A percentile compares a stretch with the other conserved stretches of the same genome.
phyloP scores from a whole-genome alignment of 495 filamentous ascomycete species.

The Astrothelium macrocarpum region DNA sequence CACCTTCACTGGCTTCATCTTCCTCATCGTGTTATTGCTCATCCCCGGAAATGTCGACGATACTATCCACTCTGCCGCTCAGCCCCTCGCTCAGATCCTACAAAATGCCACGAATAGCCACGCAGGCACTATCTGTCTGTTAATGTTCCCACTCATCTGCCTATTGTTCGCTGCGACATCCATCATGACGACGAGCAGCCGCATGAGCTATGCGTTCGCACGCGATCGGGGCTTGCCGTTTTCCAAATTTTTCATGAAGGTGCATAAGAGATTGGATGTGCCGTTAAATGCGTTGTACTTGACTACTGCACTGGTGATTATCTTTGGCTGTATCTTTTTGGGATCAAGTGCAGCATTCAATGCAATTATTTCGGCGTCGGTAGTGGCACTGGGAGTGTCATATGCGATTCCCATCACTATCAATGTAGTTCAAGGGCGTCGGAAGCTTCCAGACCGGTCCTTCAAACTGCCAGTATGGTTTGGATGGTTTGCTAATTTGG shows the following conservation, averaged over 20 bases:
- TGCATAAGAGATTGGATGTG: conserved; percentile 54
- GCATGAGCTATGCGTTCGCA: conserved; percentile 70
- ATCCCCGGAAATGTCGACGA: conserved; percentile 49
- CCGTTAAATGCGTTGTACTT: conserved; percentile 61
- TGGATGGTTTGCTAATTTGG: conserved; percentile 55
- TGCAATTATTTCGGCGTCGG: conserved; percentile 61
- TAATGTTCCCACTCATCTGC: conserved; percentile 65
- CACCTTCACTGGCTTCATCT: conserved; percentile 56
- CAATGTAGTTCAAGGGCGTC: conserved; percentile 55
- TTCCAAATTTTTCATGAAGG: conserved; percentile 51
- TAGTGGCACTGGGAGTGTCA: conserved; percentile 60
- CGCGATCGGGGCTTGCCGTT: conserved; percentile 63
- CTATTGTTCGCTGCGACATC: conserved; percentile 60
- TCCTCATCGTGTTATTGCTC: conserved; percentile 56
- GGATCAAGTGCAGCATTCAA: conserved; percentile 57
- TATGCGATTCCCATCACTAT: conserved; percentile 66
- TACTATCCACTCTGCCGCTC: conserved; percentile 52
- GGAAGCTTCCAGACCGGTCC: conserved; percentile 46
- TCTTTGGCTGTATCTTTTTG: conserved; percentile 69
- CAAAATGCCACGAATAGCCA: conserved; percentile 57
- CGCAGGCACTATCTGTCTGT: conserved; percentile 56
- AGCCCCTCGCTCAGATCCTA: conserved; percentile 61
- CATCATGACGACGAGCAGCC: conserved; percentile 67
- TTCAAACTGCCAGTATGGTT: conserved; percentile 50
- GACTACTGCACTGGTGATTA: conserved; percentile 52